Conservation (phyloP, 108 stramenopile species). For the Discostella stelligeroides region DNA sequence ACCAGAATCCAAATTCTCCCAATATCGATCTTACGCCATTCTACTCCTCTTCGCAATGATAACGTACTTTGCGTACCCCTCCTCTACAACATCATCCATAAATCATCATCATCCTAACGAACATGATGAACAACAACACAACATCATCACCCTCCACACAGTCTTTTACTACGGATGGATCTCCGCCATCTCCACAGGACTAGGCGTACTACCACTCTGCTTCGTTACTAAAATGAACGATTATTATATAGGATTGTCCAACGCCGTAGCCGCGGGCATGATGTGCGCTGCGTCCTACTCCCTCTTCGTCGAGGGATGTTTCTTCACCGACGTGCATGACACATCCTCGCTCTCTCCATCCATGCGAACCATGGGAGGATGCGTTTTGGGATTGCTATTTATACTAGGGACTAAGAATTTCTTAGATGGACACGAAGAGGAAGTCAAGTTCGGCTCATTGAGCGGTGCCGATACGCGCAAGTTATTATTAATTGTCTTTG, state of each 20-base stretch:
- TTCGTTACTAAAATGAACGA: conserved; percentile 72
- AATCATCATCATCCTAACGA: conserved; percentile 49
- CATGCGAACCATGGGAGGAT: conserved; percentile 69
- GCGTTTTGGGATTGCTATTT: conserved; percentile 75
- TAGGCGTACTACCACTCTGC: conserved; percentile 93
- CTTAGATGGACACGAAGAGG: conserved; percentile 85
- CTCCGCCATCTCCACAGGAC: conserved; percentile 92
- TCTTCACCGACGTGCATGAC: conserved; percentile 71
- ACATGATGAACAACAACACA: conserved; percentile 39
- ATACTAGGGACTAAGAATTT: conserved; percentile 82
- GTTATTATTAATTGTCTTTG: conserved; percentile 93
- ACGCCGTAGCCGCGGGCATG: conserved; percentile 98
- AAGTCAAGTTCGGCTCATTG: conserved; percentile 84
- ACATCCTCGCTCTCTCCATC: conserved; percentile 49
- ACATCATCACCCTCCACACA: conserved; percentile 67
- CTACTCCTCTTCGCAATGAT: conserved; percentile 44
- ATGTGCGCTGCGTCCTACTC: conserved; percentile 95
- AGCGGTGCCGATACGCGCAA: conserved; percentile 89
- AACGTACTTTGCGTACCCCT: conserved; percentile 54
- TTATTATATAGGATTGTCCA: conserved; percentile 85
- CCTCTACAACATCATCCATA: conserved; percentile 40
- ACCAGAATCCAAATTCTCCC: conserved; percentile 29
- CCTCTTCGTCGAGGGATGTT: conserved; percentile 85
- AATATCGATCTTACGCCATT: conserved; percentile 31
- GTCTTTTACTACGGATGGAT: conserved; percentile 99